Evolutionary conservation across 2,329 filamentous ascomycete genomes (phyloP), one percentile per base, ranked within the genome.

Genomic region (Monosporascus sp.): DNA sequence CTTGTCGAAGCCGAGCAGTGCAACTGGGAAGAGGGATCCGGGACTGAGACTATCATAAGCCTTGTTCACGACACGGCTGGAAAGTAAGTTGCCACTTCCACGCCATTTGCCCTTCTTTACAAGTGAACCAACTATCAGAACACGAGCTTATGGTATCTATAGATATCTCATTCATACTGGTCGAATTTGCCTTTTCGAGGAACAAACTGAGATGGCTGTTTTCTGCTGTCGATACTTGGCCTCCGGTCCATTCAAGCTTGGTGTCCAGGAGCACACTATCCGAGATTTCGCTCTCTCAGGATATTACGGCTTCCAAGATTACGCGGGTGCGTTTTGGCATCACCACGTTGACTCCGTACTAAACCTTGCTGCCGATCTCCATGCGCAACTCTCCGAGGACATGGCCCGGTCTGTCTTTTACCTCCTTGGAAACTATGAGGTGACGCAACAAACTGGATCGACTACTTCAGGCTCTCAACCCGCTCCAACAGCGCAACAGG

Each of bases 1-100:
- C 34, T 54, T 31, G 52, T 54, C 11, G 52, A 54, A 48, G 44
- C 48, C 9, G 45, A 31, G n/a, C 31, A 48, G n/a, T n/a, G 16
- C 48, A 22, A 36, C 43, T 26, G 7, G 19, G 17, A 4, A n/a
- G 19, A 36, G 19, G 38, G n/a, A 24, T 45, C 6, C n/a, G 7
- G 2, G 22, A 48, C 24, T n/a, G 22, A 49, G 17, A 43, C 31
- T 7, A 36, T 51, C 11, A 44, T 54, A 31, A 54, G 22, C 24
- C 36, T 54, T 11, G 49, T 54, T 36, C 52, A 54, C 19, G 49
- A 49, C 2, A 54, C 49, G 7, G 38, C 38, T 41, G 38, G 1
- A 7, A 19, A 19, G 38, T 41, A 20, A 19, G 38, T 41, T 19
- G 9, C 19, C 38, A 11, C 17, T 8, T 5, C 38, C 7, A n/a